Evolutionary conservation across 306 rosid genomes (phyloP).

Genomic region (Citrullus mucosospermus): DNA sequence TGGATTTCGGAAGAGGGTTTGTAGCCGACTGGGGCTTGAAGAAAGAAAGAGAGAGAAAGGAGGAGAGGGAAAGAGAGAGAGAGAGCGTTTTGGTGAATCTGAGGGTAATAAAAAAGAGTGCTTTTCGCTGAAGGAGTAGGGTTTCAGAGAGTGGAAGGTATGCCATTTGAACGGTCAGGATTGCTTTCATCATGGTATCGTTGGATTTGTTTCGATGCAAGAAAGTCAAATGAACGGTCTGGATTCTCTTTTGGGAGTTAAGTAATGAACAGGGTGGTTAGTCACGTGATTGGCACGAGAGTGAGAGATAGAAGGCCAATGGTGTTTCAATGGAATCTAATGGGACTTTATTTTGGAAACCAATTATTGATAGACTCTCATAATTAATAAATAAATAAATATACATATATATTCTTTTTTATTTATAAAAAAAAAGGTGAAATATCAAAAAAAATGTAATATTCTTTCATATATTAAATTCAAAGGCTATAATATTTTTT

Average conservation of each 20-base stretch:
- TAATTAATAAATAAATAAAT: background rate
- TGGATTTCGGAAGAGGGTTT: constrained; percentile 19
- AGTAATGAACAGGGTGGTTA: background rate
- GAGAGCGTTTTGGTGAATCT: background rate
- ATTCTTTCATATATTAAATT: too few species aligned
- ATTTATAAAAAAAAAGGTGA: too few species aligned
- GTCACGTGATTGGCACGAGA: constrained; percentile 8
- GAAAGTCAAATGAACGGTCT: background rate
- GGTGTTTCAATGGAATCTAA: background rate
- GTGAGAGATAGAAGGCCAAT: background rate
- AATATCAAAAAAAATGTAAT: too few species aligned
- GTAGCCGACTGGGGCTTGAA: constrained; percentile 29
- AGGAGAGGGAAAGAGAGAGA: background rate
- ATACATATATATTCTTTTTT: too few species aligned
- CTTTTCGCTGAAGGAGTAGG: constrained; percentile 3
- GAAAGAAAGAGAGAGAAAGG: background rate
- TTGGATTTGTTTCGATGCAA: background rate
- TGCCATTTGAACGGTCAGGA: constrained; percentile 23
- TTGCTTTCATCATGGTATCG: background rate
- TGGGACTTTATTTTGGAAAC: background rate
- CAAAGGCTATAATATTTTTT: too few species aligned
- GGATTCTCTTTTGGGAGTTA: background rate
- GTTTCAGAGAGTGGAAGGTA: constrained; percentile 2
- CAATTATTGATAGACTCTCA: constrained; percentile 1
- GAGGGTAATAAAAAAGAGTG: background rate